Evolutionary conservation across 306 rosid species (phyloP), one percentile per base, ranked within the genome.

Genomic region (Cyclanthera cordifolia): DNA sequence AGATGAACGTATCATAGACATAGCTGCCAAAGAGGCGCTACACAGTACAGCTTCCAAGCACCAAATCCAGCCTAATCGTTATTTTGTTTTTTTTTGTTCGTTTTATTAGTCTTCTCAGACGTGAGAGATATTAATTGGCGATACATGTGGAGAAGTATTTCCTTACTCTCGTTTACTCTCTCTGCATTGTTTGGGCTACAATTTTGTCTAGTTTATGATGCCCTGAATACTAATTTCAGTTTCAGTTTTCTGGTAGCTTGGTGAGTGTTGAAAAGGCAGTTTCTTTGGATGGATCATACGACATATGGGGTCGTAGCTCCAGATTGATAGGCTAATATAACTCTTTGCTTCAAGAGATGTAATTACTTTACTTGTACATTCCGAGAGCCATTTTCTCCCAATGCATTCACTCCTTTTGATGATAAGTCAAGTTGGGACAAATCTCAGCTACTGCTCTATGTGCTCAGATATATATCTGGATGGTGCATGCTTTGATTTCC

Each of bases 11-110:
- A 64, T 39, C 53, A 64, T 64, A 43, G 53, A 64, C 70, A 41
- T 64, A 23, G 70, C 57, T 49, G 48, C 47, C 17, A 68, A 61
- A 37, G 43, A 27, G 17, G 55, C 5, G 47, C 52, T 50, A 21
- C 20, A 16, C 39, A 50, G 20, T 48, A 27, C 12, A 28, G 75
- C 21, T 73, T 80, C 57, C 67, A 82, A 67, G 74, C 32, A 73
- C 64, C 70, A 80, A 80, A 60, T 71, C 76, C 75, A 51, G 51
- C 65, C 71, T 11, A 73, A 66, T 50, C 58, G 28, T 45, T 16
- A 8, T 64, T 64, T 64, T 12, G 52, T 43, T 39, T 43, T 34
- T 19, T 64, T 64, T 43, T 64, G 53, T 64, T 64, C 53, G 23
- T 25, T 39, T 64, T 21, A 41, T 21, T 63, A 4, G 34, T 20